Conservation (phyloP, 1,139 yeast species). For the Pichia sp. region DNA sequence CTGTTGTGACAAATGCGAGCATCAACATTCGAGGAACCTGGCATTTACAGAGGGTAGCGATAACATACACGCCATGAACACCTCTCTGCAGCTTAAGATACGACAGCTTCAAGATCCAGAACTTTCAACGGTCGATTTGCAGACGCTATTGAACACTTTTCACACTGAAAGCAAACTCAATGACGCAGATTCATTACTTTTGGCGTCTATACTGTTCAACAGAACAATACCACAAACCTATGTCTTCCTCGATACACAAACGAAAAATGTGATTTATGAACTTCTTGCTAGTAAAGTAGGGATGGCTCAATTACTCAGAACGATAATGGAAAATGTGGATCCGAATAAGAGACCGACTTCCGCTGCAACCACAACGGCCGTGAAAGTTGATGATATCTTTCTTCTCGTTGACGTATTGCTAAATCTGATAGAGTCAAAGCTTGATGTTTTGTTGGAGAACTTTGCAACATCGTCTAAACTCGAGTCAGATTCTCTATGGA, state of each 20-base stretch:
- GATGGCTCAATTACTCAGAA: constrained; percentile 5
- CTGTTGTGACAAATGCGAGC: too few relatives aligned
- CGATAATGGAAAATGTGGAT: background rate
- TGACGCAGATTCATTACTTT: constrained; percentile 5
- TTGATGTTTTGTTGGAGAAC: background rate
- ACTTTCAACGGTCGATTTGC: constrained; percentile 8
- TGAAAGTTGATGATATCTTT: background rate
- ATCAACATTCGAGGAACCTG: too few relatives aligned
- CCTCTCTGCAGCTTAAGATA: background rate
- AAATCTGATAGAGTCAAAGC: background rate
- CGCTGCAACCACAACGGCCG: too few relatives aligned
- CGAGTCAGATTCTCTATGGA: constrained; percentile 3
- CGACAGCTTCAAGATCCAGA: background rate
- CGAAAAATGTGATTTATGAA: constrained; percentile 1
- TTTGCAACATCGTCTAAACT: background rate
- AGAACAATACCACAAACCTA: constrained; percentile 13
- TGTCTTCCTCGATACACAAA: constrained; percentile 4
- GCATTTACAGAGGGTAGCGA: too few relatives aligned
- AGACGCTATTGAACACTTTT: constrained; percentile 9
- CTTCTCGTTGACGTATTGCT: constrained; percentile 4
- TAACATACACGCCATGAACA: too few relatives aligned
- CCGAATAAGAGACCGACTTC: too few relatives aligned
- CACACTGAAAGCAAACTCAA: constrained; percentile 5
- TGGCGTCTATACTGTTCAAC: constrained; percentile 7
- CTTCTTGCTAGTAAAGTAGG: constrained; percentile 3